A percentile compares a stretch with the other conserved stretches of the same genome.
These are phyloP conservation scores for Thalassiosira pacifica DNA, from an alignment of 352 stramenopile species.

Conservation along the genomic window DNA sequence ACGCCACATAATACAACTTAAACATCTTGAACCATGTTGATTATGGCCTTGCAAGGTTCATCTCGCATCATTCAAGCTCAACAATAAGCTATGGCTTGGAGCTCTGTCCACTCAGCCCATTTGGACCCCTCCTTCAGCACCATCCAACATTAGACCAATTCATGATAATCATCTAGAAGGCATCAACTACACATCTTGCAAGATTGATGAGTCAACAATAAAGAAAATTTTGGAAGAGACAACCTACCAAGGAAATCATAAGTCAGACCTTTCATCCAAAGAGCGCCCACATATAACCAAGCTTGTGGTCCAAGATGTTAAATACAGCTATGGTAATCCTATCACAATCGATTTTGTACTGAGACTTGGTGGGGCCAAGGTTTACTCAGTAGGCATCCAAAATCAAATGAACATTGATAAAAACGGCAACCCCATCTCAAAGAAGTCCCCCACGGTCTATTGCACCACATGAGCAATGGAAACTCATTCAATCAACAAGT, in stretches of 20 bases:
- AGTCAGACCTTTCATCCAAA: background rate
- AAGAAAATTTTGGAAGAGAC: no score
- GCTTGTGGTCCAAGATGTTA: conserved; percentile 4
- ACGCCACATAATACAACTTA: background rate
- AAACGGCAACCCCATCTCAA: conserved; percentile 22
- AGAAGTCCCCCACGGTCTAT: conserved; percentile 25
- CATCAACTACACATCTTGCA: no score
- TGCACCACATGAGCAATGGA: background rate
- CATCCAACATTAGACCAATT: background rate
- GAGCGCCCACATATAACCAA: conserved; percentile 3
- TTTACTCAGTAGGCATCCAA: conserved; percentile 22
- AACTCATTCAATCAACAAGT: conserved; percentile 20
- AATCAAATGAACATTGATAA: conserved; percentile 23
- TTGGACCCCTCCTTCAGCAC: background rate
- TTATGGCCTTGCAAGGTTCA: no score
- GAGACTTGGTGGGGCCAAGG: conserved; percentile 1
- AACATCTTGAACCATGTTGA: no score
- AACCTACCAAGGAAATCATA: conserved; percentile 18
- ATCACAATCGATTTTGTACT: conserved; percentile 1
- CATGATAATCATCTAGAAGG: no score
- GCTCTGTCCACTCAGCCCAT: conserved; percentile 4
- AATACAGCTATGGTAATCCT: conserved; percentile 1
- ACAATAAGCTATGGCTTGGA: conserved; percentile 1
- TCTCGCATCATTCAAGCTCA: background rate
- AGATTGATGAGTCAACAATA: no score